Evolutionary conservation across 768 basidiomycete genomes (phyloP), one percentile per base, ranked within the genome.

Genomic region (Xerocomellus intermedius): DNA sequence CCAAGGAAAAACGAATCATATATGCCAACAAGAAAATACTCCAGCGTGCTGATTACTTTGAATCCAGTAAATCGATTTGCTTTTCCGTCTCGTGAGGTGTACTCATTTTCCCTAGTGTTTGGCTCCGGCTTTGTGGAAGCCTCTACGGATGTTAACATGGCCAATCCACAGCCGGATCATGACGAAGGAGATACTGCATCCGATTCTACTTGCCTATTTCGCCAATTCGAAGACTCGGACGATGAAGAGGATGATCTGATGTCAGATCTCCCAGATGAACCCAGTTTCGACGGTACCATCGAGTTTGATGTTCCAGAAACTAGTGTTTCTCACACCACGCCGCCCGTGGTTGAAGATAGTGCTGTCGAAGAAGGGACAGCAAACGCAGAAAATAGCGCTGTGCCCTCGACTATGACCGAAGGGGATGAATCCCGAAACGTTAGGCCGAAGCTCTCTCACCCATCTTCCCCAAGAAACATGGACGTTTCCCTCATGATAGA

Each of bases 1-100:
- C 73, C 16, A 69, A 71, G 22, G 75, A 72, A 39, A 59, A 63
- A 26, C 69, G 76, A 16, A 64, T 65, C 16, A 88, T 94, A 58
- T 88, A 82, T 66, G 91, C 91, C 1, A 82, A 83, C 42, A 82
- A 80, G 59, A 82, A 78, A 62, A 64, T 94, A 41, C 75, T 94
- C 8, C 74, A 78, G 59, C 73, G 92, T 54, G 82, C 86, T 5
- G 88, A 90, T 32, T 93, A 94, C 68, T 94, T 94, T 61, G 75
- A 84, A 52, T 81, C 83, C 5, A 92, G 89, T 90, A 63, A 52
- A 76, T 48, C 3, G 6, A 0, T 42, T 16, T 38, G 5, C 16
- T 36, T 42, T 21, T 26, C n/a, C 2, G 10, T 46, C 32, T 42
- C 30, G 4, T 9, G 5, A 30, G 9, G 13, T 33, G 21, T 19